Base-by-base conservation (phyloP, 495 filamentous ascomycete genomes). In the Aspergillus asperescens region DNA sequence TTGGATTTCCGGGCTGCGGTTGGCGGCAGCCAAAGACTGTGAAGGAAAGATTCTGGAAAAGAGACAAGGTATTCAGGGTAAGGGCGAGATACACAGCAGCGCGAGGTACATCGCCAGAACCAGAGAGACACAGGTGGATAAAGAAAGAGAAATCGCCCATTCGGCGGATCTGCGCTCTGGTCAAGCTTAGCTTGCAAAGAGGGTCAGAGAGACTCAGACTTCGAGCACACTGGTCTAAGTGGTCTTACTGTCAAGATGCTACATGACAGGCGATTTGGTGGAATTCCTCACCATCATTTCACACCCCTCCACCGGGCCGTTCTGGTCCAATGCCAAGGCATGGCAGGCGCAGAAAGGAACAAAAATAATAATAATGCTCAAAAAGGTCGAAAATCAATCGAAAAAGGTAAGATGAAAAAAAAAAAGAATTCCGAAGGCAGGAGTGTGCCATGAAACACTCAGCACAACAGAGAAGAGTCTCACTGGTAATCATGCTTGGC, bases 91-190 rank as follows among this genome's bases (percentile, higher is more conserved):
- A 56, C 50, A 28, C 40, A 51, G 50, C 39, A 7, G 39, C 9
- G 38, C 12, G 50, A 54, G 42, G 55, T 58, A 58, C 56, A 54
- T 50, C 23, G 34, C 44, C 59, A 51, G 52, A 58, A 57, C 35
- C 16, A 61, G 59, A 52, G 50, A 48, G 51, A 40, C 58, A 55
- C 55, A 61, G 55, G 55, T 58, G 55, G 59, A 53, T 55, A 50
- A 57, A 48, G 32, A 41, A 41, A 56, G 40, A 54, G 34, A 57
- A 58, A 56, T 56, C 52, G 44, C 57, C 52, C 50, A 63, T 58
- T 63, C 57, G 61, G 60, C 57, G 50, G 55, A 63, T 60, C 57
- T 54, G 61, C 55, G 52, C 58, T 57, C 57, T 54, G 55, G 55
- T 54, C 61, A 60, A 60, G 61, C 61, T 63, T 58, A 63, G 57